Evolutionary conservation across 345 rosid genomes (phyloP), one percentile per base, ranked within the genome.

Genomic region (Moricandia moricandioides): DNA sequence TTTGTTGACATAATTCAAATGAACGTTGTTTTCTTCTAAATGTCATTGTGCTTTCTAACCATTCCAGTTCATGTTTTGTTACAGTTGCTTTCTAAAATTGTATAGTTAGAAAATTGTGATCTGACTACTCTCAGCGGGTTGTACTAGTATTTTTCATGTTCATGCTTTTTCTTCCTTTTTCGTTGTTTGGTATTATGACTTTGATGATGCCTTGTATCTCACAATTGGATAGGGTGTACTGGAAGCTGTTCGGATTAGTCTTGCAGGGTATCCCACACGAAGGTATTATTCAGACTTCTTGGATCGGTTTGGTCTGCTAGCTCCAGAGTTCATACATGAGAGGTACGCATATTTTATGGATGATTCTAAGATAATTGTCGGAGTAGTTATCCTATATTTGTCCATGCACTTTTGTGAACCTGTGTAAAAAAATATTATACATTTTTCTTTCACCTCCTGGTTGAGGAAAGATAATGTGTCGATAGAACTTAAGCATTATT

Each of bases 231-330:
- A 95, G 97, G 99, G 97, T 83, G 99, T 95, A 73, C 62, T 95
- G 78, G 99, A 95, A 86, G 99, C 99, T 66, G 93, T 95, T 83
- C 92, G 97, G 73, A 95, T 95, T 69, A 90, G 99, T 87, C 82
- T 95, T 69, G 99, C 99, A 29, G 97, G 97, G 80, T 95, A 95
- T 84, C 97, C 99, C 37, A 87, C 99, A 43, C 86, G 97, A 82
- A 87, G 92, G 83, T 77, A 85, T 57, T 95, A 86, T 79, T 79
- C 92, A 51, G 97, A 92, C 77, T 95, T 95, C 81, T 92, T 90
- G 71, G 97, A 95, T 78, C 97, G 99, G 45, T 95, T 89, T 87
- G 99, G 97, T 77, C 71, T 92, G 43, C 78, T 95, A 60, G 81
- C 86, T 78, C 88, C 83, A 72, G 97, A 95, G 74, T 81, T 85